Conservation (phyloP, 2,329 filamentous ascomycete genomes). For the Metarhizium rileyi region DNA sequence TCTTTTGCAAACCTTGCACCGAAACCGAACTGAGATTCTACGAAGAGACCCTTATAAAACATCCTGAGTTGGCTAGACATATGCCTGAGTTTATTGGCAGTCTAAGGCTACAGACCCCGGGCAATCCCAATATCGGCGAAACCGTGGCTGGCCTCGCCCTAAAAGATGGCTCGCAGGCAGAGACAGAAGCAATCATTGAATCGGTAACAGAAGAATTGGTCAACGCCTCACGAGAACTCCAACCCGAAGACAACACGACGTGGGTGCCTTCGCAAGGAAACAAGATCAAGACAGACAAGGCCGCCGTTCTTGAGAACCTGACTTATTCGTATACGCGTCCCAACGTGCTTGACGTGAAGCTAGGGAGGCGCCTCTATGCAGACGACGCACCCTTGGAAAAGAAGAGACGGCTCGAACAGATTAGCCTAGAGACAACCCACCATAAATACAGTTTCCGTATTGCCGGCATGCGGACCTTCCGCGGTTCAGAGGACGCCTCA, state of each 20-base stretch:
- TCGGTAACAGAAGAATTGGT: conserved; percentile 23
- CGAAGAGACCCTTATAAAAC: conserved; percentile 54
- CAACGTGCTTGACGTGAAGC: conserved; percentile 89
- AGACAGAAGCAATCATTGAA: conserved; percentile 23
- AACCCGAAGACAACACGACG: conserved; percentile 14
- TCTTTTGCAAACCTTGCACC: conserved; percentile 94
- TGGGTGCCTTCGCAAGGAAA: conserved; percentile 42
- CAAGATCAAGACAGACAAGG: conserved; percentile 65
- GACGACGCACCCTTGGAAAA: conserved; percentile 56
- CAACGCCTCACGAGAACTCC: conserved; percentile 9
- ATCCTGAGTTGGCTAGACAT: conserved; percentile 65
- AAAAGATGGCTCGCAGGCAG: conserved; percentile 21
- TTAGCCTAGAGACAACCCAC: conserved; percentile 50
- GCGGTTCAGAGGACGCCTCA: conserved; percentile 40
- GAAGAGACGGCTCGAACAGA: conserved; percentile 49
- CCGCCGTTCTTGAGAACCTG: conserved; percentile 79
- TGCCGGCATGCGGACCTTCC: conserved; percentile 55
- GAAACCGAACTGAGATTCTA: conserved; percentile 83
- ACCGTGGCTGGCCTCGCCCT: conserved; percentile 34
- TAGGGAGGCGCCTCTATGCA: conserved; percentile 79
- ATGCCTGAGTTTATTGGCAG: conserved; percentile 83
- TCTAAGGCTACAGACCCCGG: conserved; percentile 54
- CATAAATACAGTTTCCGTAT: conserved; percentile 51
- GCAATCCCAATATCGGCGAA: conserved; percentile 39
- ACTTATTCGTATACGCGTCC: conserved; percentile 71